Evolutionary conservation across 2,329 filamentous ascomycete genomes (phyloP).

Genomic region (Aspergillus glaucus): DNA sequence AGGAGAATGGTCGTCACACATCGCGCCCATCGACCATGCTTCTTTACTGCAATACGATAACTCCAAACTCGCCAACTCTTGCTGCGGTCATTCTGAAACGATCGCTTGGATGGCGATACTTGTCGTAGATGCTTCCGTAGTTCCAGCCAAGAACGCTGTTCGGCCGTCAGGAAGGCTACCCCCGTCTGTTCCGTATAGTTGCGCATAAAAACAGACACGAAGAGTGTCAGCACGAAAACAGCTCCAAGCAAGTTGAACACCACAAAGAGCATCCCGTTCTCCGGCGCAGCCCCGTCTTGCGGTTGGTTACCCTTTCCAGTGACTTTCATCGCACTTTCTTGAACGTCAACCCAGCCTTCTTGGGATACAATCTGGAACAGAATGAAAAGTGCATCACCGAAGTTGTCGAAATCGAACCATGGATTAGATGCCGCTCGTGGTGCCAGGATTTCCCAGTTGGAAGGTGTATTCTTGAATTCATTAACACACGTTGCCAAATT

Average conservation of each 20-base stretch:
- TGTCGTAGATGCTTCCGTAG: conserved; percentile 84
- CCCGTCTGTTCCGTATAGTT: conserved; percentile 99
- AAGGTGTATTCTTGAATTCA: conserved; percentile 72
- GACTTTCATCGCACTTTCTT: conserved; percentile 75
- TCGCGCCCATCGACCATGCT: conserved; percentile 85
- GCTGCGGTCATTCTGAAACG: conserved; percentile 64
- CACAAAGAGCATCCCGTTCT: conserved; percentile 90
- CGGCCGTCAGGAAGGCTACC: conserved; percentile 88
- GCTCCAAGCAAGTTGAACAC: conserved; percentile 94
- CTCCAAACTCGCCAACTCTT: conserved; percentile 86
- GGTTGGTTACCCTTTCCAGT: conserved; percentile 72
- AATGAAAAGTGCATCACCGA: conserved; percentile 87
- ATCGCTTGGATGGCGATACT: conserved; percentile 89
- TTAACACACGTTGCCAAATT: conserved; percentile 66
- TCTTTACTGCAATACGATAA: conserved; percentile 87
- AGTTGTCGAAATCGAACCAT: conserved; percentile 90
- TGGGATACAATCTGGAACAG: conserved; percentile 98
- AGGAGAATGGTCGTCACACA: conserved; percentile 73
- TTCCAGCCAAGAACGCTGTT: conserved; percentile 95
- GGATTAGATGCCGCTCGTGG: conserved; percentile 75
- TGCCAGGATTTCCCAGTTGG: conserved; percentile 75
- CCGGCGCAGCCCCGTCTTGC: conserved; percentile 60
- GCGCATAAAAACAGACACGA: conserved; percentile 99
- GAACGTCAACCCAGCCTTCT: conserved; percentile 95
- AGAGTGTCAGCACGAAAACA: conserved; percentile 92